A percentile compares a stretch with the other conserved stretches of the same genome.
Conservation (phyloP, 169 alveolate species). For the Plasmodium vivax region DNA sequence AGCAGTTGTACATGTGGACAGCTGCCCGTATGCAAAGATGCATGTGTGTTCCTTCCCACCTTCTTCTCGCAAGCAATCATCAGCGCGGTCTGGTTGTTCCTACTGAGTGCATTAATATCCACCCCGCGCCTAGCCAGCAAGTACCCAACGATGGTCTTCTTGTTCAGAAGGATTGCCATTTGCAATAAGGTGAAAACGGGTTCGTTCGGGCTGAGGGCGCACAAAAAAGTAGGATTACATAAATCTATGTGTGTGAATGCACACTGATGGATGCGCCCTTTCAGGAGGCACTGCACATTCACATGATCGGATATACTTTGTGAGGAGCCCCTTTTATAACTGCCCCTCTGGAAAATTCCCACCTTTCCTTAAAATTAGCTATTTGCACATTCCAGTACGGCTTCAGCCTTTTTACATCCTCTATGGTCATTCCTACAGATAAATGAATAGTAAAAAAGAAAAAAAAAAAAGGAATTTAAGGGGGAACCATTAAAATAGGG, state of each 20-base stretch:
- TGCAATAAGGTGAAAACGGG: conserved; percentile 62
- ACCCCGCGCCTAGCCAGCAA: conserved; percentile 66
- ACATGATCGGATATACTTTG: neutral
- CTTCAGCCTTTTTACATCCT: conserved; percentile 61
- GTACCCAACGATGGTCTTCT: conserved; percentile 65
- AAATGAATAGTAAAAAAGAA: conserved; percentile 3
- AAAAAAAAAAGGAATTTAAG: neutral
- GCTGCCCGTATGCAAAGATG: neutral
- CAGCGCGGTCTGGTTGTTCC: conserved; percentile 70
- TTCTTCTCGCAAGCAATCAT: conserved; percentile 72
- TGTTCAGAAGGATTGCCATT: conserved; percentile 65
- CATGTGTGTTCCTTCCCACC: conserved; percentile 2
- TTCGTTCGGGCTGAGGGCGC: conserved; percentile 37
- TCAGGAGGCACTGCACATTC: neutral
- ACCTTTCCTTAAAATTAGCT: conserved; percentile 69
- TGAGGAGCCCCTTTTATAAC: neutral
- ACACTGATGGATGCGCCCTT: neutral
- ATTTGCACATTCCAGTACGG: conserved; percentile 74
- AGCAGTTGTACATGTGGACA: neutral
- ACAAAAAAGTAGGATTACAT: neutral
- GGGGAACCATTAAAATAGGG: neutral
- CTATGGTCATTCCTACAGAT: conserved; percentile 69
- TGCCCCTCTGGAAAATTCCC: neutral
- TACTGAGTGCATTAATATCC: conserved; percentile 70
- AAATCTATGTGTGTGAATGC: neutral